phyloP scores from a whole-genome alignment of 768 basidiomycete genomes.

The Mycena vitilis region DNA sequence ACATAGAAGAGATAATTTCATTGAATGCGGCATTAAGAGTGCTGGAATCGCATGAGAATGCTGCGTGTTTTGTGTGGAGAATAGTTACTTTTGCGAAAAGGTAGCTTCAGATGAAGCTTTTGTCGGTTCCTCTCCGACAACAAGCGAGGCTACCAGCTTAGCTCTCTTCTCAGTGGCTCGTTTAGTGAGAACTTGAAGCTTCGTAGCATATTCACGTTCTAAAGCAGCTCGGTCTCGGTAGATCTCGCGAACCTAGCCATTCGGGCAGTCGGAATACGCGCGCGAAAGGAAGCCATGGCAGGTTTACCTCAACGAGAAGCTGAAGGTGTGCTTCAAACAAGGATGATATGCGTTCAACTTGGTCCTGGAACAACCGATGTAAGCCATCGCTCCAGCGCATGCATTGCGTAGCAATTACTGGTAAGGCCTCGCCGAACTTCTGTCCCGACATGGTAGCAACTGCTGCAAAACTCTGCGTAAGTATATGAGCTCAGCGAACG shows the following conservation, averaged over 20 bases:
- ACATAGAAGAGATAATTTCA: conserved; percentile 71
- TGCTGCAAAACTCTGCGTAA: not conserved
- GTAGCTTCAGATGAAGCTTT: conserved; percentile 67
- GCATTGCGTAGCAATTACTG: conserved; percentile 51
- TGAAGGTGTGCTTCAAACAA: conserved; percentile 75
- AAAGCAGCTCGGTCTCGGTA: conserved; percentile 73
- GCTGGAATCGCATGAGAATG: conserved; percentile 51
- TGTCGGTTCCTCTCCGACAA: conserved; percentile 76
- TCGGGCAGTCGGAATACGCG: conserved; percentile 3
- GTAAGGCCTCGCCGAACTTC: conserved; percentile 65
- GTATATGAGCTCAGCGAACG: not conserved
- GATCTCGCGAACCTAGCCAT: conserved; percentile 75
- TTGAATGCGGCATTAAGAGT: conserved; percentile 80
- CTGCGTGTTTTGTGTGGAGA: not conserved
- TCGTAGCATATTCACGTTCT: conserved; percentile 84
- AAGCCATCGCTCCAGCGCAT: conserved; percentile 20
- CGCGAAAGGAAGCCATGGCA: conserved; percentile 12
- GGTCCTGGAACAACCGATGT: conserved; percentile 62
- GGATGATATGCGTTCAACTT: conserved; percentile 71
- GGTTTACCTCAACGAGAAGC: conserved; percentile 70
- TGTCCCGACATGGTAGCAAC: conserved; percentile 35
- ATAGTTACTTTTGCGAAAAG: conserved; percentile 65
- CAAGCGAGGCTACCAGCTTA: conserved; percentile 63
- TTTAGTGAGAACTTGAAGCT: conserved; percentile 72
- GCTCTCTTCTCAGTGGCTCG: conserved; percentile 80